Conservation (phyloP, 495 filamentous ascomycete genomes). For the Penicillium daleae region DNA sequence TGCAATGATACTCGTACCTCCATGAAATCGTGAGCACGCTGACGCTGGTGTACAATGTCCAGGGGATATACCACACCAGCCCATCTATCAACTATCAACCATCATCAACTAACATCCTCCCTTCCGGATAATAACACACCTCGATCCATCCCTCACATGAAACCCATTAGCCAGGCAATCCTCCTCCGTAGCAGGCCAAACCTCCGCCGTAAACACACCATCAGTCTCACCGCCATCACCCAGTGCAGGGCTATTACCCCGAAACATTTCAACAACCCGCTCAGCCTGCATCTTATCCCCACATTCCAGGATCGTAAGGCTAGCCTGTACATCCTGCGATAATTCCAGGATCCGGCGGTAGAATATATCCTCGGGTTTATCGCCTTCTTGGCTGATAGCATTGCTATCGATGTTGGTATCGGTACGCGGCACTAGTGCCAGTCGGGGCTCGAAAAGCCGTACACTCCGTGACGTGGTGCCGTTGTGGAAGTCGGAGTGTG, state of each 20-base stretch:
- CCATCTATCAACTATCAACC: neutral
- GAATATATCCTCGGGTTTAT: slow-evolving; percentile 43
- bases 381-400: neutral
- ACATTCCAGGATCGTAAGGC: slow-evolving; percentile 44
- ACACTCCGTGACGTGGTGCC: slow-evolving; percentile 71
- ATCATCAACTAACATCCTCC: neutral
- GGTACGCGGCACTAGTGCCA: slow-evolving; percentile 72
- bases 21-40: no score
- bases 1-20: no score
- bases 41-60: no score
- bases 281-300: slow-evolving; percentile 40
- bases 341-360: slow-evolving; percentile 39
- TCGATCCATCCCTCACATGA: slow-evolving; percentile 27
- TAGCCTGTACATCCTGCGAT: slow-evolving; percentile 24
- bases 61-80: neutral
- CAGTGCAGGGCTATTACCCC: neutral
- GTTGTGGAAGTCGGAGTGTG: slow-evolving; percentile 54
- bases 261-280: slow-evolving; percentile 34
- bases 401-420: neutral
- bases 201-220: neutral
- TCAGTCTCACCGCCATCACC: neutral
- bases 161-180: slow-evolving; percentile 28
- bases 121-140: slow-evolving; percentile 31
- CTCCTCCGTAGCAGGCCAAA: slow-evolving; percentile 26
- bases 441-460: slow-evolving; percentile 73